Conservation (phyloP, 2,329 filamentous ascomycete genomes). For the Achaetomium macrosporum region DNA sequence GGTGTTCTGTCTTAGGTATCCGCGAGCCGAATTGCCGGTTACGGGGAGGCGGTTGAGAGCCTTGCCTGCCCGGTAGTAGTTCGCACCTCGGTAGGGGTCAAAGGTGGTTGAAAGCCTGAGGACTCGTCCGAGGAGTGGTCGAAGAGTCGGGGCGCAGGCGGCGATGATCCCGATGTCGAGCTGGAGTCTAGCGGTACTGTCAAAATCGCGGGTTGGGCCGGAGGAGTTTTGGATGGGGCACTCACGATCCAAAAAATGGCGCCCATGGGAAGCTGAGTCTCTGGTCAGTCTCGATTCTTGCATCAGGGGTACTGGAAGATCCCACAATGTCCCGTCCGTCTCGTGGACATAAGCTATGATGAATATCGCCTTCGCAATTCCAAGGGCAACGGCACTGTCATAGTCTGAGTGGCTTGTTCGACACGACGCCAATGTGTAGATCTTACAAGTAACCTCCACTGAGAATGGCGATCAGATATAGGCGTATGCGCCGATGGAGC, state of each 20-base stretch:
- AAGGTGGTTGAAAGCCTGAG: constrained; percentile 17
- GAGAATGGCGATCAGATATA: constrained; percentile 29
- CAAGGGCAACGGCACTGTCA: constrained; percentile 25
- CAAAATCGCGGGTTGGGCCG: no score
- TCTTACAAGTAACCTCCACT: constrained; percentile 30
- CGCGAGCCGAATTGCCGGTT: constrained; percentile 1
- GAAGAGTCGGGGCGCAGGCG: constrained; percentile 26
- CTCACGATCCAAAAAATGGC: constrained; percentile 26
- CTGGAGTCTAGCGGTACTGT: constrained; percentile 21
- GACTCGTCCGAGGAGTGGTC: constrained; percentile 23
- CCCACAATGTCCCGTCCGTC: constrained; percentile 25
- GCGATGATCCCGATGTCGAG: constrained; percentile 23
- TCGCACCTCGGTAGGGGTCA: constrained; percentile 19
- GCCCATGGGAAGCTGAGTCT: constrained; percentile 20
- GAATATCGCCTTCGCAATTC: constrained; percentile 29
- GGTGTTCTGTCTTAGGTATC: constrained; percentile 12
- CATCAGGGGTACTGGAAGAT: not conserved
- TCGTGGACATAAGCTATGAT: constrained; percentile 28
- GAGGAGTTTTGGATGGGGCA: not conserved
- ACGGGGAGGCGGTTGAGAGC: constrained; percentile 18
- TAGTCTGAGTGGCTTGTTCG: not conserved
- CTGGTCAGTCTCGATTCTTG: not conserved
- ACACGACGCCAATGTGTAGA: not conserved
- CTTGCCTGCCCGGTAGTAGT: constrained; percentile 24
- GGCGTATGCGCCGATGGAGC: constrained; percentile 23